Evolutionary conservation across 1,139 yeast species (phyloP), one percentile per base, ranked within the genome.

Genomic region (Protomyces inouyei): DNA sequence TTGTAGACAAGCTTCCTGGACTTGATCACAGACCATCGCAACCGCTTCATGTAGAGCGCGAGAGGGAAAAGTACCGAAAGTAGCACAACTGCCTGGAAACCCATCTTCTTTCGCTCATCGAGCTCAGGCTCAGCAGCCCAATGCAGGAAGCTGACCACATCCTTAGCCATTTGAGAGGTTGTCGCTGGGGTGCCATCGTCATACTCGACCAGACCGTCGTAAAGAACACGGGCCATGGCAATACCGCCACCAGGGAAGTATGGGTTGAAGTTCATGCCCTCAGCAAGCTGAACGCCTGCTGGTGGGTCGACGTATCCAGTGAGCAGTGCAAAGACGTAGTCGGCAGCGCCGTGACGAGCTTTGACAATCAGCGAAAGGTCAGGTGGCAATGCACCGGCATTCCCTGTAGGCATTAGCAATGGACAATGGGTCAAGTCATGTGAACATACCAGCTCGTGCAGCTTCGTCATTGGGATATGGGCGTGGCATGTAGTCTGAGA

Each of bases 161-260:
- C 98, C 84, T 93, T 93, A 73, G 99, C 98, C 98, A 93, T 91
- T 82, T 93, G 99, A 67, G 98, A 87, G 70, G 98, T 87, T 66
- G 98, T 86, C 67, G 98, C 98, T 66, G 96, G 97, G 69, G 98
- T 95, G 75, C 98, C 98, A 77, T 93, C 98, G 77, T 93, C 98
- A 79, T 86, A 93, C 82, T 93, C 99, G 70, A 93, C 98, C 76
- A 93, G 82, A 71, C 90, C 98, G 76, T 93, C 98, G 73, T 91
- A 93, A 78, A 93, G 83, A 68, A 92, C 98, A 82, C 98, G 88
- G 76, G 90, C 98, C 98, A 93, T 93, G 74, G 97, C 98, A 82
- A 93, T 92, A 60, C 97, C 83, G 71, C 98, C 98, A 80, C 98
- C 98, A 75, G 99, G 98, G 96, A 93, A 93, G 83, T 93, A 93